These are phyloP conservation scores for Candida bentonensis DNA, from an alignment of 805 yeast species.

Conservation along the genomic window DNA sequence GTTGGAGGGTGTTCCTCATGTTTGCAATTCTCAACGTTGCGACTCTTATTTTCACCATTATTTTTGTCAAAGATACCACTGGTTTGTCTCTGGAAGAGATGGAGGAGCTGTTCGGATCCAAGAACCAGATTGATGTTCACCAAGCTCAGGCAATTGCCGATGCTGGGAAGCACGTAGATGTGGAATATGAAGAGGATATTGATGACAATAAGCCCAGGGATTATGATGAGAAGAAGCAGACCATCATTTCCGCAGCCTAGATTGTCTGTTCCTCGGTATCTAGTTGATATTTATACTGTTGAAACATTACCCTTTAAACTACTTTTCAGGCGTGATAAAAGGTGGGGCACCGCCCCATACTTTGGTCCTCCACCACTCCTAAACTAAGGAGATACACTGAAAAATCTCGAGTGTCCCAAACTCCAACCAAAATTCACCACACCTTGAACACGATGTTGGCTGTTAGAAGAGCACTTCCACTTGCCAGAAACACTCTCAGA, in stretches of 20 bases:
- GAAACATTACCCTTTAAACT: too few relatives aligned
- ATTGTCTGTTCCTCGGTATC: too few relatives aligned
- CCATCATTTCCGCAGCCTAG: too few relatives aligned
- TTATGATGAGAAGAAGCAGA: too few relatives aligned
- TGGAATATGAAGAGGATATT: background rate
- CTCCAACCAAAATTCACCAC: background rate
- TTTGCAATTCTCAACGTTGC: conserved; percentile 30
- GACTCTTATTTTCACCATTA: conserved; percentile 35
- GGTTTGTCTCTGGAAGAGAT: conserved; percentile 71
- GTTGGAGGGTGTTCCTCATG: conserved; percentile 23
- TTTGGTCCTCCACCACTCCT: background rate
- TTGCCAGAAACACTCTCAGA: background rate
- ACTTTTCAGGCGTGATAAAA: too few relatives aligned
- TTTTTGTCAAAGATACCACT: conserved; percentile 59
- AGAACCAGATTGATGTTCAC: conserved; percentile 7
- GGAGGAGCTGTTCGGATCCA: conserved; percentile 35
- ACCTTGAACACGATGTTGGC: too few relatives aligned
- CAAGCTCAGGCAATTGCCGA: background rate
- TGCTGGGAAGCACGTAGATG: background rate
- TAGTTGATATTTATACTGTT: too few relatives aligned
- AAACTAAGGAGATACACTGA: background rate
- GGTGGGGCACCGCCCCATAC: background rate
- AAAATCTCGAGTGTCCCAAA: background rate
- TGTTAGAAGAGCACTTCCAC: conserved; percentile 1
- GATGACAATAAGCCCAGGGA: too few relatives aligned